Conservation (phyloP, 2,329 filamentous ascomycete genomes). For the Leptographium galeiforme region DNA sequence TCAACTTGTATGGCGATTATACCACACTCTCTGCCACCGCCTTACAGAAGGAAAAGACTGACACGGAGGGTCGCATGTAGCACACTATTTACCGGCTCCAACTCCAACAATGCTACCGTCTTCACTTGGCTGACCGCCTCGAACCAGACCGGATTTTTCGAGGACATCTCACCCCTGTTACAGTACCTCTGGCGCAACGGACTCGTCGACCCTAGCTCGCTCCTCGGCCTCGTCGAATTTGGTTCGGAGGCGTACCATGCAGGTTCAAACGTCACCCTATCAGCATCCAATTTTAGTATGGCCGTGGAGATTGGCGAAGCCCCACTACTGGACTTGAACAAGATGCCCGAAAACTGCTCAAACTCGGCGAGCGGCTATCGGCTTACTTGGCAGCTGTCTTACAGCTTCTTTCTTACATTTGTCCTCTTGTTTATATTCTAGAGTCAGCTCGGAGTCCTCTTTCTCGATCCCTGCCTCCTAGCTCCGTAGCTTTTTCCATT, state of each 20-base stretch:
- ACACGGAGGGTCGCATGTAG: neutral
- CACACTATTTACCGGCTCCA: neutral
- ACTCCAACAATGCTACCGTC: neutral
- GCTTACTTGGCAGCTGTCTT: neutral
- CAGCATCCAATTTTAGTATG: constrained; percentile 1
- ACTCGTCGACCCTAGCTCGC: neutral
- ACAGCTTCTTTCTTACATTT: neutral
- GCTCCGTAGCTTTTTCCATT: neutral
- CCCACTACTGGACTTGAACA: neutral
- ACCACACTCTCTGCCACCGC: neutral
- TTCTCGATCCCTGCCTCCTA: neutral
- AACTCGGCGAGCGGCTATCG: neutral
- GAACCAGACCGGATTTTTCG: neutral
- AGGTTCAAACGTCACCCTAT: neutral
- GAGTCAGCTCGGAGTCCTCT: neutral
- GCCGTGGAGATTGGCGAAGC: neutral
- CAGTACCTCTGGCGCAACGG: constrained; percentile 4
- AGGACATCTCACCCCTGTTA: constrained; percentile 3
- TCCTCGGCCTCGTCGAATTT: constrained; percentile 1
- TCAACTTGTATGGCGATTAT: neutral
- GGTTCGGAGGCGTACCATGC: constrained; percentile 1
- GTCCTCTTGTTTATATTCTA: neutral
- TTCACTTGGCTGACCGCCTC: constrained; percentile 1
- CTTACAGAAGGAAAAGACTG: neutral
- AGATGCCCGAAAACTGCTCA: neutral